Conservation (phyloP, 2,329 filamentous ascomycete genomes). For the Phoma herbarum region DNA sequence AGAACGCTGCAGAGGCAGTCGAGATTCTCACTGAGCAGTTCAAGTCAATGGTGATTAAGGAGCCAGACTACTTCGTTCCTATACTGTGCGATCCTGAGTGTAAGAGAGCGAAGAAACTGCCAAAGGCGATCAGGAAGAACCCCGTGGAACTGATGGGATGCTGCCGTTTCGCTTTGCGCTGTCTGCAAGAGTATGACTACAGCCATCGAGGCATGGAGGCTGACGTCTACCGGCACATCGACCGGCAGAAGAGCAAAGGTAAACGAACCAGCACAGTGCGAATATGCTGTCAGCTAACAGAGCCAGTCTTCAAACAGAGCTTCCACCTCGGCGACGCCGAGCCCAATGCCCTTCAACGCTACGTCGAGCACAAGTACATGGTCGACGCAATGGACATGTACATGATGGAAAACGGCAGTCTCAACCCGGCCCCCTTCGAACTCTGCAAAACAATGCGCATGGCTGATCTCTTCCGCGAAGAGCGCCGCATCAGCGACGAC, state of each 20-base stretch:
- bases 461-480: slow-evolving; percentile 26
- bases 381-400: slow-evolving; percentile 41
- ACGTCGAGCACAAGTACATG: slow-evolving; percentile 51
- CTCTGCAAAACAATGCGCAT: slow-evolving; percentile 34
- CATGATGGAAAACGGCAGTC: slow-evolving; percentile 22
- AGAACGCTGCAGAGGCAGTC: slow-evolving; percentile 21
- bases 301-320: slow-evolving; percentile 52
- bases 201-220: slow-evolving; percentile 24
- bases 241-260: slow-evolving; percentile 51
- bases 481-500: slow-evolving; percentile 35
- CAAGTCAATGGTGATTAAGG: background rate
- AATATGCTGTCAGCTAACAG: background rate
- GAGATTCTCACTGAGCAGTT: slow-evolving; percentile 23
- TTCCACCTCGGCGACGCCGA: slow-evolving; percentile 59
- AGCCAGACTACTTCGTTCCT: slow-evolving; percentile 28
- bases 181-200: slow-evolving; percentile 23
- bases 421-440: slow-evolving; percentile 34
- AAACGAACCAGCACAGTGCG: slow-evolving; percentile 10
- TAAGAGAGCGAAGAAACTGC: slow-evolving; percentile 16
- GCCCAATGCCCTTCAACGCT: slow-evolving; percentile 51
- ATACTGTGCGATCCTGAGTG: slow-evolving; percentile 22
- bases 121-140: slow-evolving; percentile 21
- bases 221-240: slow-evolving; percentile 42
- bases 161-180: slow-evolving; percentile 25
- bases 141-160: slow-evolving; percentile 27